Evolutionary conservation across 495 filamentous ascomycete species (phyloP).

Genomic region (Penicillium psychrofluorescens): DNA sequence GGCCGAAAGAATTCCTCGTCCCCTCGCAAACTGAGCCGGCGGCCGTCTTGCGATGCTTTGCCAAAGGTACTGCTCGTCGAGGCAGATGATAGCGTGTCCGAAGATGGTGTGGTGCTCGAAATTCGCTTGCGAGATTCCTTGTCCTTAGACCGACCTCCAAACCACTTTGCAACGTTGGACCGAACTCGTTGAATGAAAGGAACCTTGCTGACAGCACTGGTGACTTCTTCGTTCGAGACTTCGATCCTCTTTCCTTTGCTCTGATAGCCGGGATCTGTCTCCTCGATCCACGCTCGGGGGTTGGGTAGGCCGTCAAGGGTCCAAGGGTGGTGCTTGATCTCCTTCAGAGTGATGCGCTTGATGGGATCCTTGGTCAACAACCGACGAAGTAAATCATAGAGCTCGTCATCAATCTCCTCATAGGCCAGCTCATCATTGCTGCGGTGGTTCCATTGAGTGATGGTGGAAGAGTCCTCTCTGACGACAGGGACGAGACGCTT

Average conservation of each 20-base stretch:
- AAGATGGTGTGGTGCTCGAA: conserved; percentile 25
- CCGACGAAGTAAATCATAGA: conserved; percentile 72
- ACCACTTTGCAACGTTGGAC: conserved; percentile 48
- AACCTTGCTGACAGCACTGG: conserved; percentile 80
- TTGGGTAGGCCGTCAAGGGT: conserved; percentile 74
- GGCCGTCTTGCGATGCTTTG: conserved; percentile 35
- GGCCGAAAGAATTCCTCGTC: conserved; percentile 50
- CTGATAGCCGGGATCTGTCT: conserved; percentile 78
- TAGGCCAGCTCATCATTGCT: conserved; percentile 68
- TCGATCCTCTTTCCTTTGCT: conserved; percentile 86
- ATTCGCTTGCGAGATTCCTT: conserved; percentile 44
- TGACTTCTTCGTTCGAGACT: conserved; percentile 84
- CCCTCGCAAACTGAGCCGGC: conserved; percentile 62
- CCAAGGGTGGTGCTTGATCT: conserved; percentile 97
- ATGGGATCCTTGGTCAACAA: conserved; percentile 85
- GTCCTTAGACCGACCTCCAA: conserved; percentile 52
- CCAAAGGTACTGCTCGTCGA: conserved; percentile 24
- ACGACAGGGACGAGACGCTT: conserved; percentile 67
- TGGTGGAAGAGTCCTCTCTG: conserved; percentile 45
- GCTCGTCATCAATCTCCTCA: conserved; percentile 75
- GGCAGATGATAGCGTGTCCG: conserved; percentile 25
- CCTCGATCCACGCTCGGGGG: conserved; percentile 75
- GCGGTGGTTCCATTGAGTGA: conserved; percentile 33
- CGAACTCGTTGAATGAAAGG: conserved; percentile 69
- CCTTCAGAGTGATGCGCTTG: conserved; percentile 78